A percentile compares a stretch with the other conserved stretches of the same genome.
Conservation (phyloP, 306 rosid species). For the Leucaena leucocephala region DNA sequence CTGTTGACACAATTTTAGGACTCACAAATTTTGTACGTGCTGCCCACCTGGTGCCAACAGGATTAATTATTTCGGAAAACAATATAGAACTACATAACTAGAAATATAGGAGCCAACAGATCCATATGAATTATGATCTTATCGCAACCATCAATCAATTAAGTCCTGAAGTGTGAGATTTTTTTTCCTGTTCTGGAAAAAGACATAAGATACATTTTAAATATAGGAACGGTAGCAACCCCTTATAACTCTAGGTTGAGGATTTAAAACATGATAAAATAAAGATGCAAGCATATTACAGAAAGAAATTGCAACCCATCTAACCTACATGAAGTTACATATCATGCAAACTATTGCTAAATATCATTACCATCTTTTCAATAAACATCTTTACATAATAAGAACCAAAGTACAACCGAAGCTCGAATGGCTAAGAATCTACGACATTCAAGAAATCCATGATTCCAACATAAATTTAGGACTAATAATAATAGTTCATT, state of each 20-base stretch:
- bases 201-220: neutral
- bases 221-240: neutral
- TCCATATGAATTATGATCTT: conserved; percentile 28
- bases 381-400: neutral
- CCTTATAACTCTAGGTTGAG: neutral
- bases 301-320: neutral
- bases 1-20: conserved; percentile 19
- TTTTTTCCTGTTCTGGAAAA: neutral
- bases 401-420: conserved; percentile 20
- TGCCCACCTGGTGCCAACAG: conserved; percentile 9
- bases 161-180: conserved; percentile 20
- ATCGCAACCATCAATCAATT: conserved; percentile 11
- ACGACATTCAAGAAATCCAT: neutral
- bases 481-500: conserved; percentile 20
- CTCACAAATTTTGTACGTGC: conserved; percentile 14
- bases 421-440: neutral
- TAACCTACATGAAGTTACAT: neutral
- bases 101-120: conserved; percentile 9
- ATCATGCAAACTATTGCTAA: neutral
- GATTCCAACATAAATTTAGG: conserved; percentile 17
- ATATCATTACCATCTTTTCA: conserved; percentile 6
- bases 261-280: neutral
- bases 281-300: neutral
- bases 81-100: conserved; percentile 14
- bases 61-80: conserved; percentile 21